Evolutionary conservation across 768 basidiomycete genomes (phyloP).

Genomic region (Lentinula raphanica): DNA sequence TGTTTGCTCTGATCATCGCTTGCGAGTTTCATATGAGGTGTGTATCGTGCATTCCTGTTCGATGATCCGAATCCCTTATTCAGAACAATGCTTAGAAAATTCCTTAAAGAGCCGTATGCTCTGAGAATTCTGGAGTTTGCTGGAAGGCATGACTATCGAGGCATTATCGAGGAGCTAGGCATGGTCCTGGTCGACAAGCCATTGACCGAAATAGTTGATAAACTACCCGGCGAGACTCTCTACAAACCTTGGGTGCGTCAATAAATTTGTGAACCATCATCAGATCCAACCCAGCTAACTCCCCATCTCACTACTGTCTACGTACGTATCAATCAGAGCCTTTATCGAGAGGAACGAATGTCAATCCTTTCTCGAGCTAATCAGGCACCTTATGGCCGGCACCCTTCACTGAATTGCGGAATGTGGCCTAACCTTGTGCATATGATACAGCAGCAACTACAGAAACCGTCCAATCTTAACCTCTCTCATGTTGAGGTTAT

Average conservation of each 20-base stretch:
- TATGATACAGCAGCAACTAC: neutral
- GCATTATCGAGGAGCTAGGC: neutral
- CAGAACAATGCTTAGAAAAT: neutral
- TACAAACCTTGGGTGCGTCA: neutral
- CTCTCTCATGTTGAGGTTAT: neutral
- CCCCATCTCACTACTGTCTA: too few species aligned
- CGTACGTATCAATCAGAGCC: neutral
- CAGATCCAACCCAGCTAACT: too few species aligned
- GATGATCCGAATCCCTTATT: neutral
- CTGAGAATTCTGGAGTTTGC: neutral
- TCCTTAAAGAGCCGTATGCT: neutral
- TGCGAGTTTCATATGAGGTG: neutral
- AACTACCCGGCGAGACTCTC: neutral
- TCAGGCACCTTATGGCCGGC: neutral
- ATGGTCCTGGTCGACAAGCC: neutral
- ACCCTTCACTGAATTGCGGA: neutral
- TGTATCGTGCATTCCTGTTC: neutral
- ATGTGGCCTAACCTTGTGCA: neutral
- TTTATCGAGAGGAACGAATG: neutral
- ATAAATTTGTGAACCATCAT: too few species aligned
- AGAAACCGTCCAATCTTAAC: neutral
- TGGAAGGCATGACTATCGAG: neutral
- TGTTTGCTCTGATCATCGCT: neutral
- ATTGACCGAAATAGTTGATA: neutral
- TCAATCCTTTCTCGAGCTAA: neutral